A percentile compares a stretch with the other conserved stretches of the same genome.
phyloP scores from a whole-genome alignment of 805 yeast species.

The Jamesozyma gamospora region DNA sequence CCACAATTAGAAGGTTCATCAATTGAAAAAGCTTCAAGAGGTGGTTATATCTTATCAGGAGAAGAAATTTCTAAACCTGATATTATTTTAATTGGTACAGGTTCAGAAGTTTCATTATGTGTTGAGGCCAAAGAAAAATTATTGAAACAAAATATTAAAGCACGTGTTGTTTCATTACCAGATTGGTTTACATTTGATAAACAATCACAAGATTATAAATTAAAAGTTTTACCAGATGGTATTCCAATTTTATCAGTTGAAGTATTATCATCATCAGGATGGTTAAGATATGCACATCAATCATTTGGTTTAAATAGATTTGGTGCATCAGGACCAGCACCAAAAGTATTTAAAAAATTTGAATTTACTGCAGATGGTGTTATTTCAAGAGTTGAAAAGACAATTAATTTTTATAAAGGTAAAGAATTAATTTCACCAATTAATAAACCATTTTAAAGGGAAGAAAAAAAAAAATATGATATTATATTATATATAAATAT shows the following conservation, averaged over 20 bases:
- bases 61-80: constrained; percentile 49
- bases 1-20: constrained; percentile 92
- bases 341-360: constrained; percentile 70
- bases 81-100: constrained; percentile 75
- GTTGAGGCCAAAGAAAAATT: constrained; percentile 76
- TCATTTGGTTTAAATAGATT: constrained; percentile 92
- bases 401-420: constrained; percentile 77
- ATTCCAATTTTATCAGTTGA: constrained; percentile 89
- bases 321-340: constrained; percentile 92
- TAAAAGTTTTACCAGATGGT: constrained; percentile 88
- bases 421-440: constrained; percentile 55
- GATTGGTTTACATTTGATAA: constrained; percentile 83
- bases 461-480: background rate
- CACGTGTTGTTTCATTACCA: constrained; percentile 84
- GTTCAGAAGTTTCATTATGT: constrained; percentile 80
- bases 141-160: constrained; percentile 41
- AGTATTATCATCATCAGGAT: constrained; percentile 83
- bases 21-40: constrained; percentile 83
- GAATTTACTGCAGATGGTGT: constrained; percentile 91
- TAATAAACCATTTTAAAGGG: background rate
- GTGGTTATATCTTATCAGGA: constrained; percentile 68
- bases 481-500: background rate
- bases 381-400: constrained; percentile 73
- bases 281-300: constrained; percentile 93
- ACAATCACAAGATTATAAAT: constrained; percentile 71